Conservation (phyloP, 2,329 filamentous ascomycete species). For the Lecanicillium sp. region DNA sequence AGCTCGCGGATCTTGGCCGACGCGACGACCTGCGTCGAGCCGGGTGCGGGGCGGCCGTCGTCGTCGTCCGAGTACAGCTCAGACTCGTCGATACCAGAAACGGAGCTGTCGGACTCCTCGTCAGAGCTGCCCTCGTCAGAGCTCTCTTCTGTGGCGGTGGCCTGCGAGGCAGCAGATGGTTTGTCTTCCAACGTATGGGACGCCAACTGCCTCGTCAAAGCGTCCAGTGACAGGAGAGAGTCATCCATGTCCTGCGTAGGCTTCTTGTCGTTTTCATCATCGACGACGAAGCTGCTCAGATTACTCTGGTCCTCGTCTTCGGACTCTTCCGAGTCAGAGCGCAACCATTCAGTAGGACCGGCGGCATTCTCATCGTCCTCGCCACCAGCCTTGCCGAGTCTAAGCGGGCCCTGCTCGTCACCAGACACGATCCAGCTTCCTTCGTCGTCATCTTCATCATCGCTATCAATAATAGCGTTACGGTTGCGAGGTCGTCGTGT, state of each 20-base stretch:
- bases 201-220: slow-evolving; percentile 32
- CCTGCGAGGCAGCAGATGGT: slow-evolving; percentile 12
- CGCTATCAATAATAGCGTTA: slow-evolving; percentile 58
- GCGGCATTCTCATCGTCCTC: slow-evolving; percentile 84
- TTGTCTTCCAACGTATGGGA: slow-evolving; percentile 31
- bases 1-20: slow-evolving; percentile 93
- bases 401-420: slow-evolving; percentile 52
- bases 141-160: slow-evolving; percentile 7
- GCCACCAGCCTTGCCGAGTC: slow-evolving; percentile 74
- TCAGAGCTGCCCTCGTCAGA: neutral
- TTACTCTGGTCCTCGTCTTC: slow-evolving; percentile 50
- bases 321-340: slow-evolving; percentile 57
- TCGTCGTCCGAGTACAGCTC: slow-evolving; percentile 38
- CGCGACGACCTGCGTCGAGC: slow-evolving; percentile 47
- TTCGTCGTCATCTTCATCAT: slow-evolving; percentile 63
- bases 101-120: slow-evolving; percentile 13
- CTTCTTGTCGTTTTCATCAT: slow-evolving; percentile 39
- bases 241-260: slow-evolving; percentile 25
- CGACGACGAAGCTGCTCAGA: slow-evolving; percentile 49
- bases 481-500: slow-evolving; percentile 40
- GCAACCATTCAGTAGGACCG: slow-evolving; percentile 74
- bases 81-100: slow-evolving; percentile 34
- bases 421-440: slow-evolving; percentile 77
- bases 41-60: slow-evolving; percentile 25
- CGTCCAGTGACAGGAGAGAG: slow-evolving; percentile 29